phyloP scores from a whole-genome alignment of 2,329 filamentous ascomycete genomes.

The Pseudopyrenochaeta lycopersici region DNA sequence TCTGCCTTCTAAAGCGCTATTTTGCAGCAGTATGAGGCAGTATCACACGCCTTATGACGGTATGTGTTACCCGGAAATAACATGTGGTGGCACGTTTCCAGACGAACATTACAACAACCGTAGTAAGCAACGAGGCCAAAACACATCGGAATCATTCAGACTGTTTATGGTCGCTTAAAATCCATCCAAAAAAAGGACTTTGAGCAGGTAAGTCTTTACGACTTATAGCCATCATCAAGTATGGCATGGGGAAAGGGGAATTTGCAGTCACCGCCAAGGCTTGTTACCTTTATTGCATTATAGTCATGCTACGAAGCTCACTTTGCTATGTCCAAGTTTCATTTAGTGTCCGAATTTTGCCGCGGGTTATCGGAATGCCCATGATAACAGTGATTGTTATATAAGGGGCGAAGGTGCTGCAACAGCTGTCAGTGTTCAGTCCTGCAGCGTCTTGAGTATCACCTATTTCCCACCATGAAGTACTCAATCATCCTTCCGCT shows the following conservation, averaged over 20 bases:
- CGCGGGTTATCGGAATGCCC: conserved; percentile 25
- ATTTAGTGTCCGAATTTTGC: conserved; percentile 38
- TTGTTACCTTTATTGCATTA: conserved; percentile 38
- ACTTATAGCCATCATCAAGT: conserved; percentile 3
- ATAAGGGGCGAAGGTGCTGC: conserved; percentile 15
- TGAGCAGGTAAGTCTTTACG: neutral
- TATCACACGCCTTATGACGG: neutral
- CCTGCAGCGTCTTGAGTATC: conserved; percentile 12
- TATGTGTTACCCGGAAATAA: conserved; percentile 4
- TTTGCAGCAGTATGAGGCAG: neutral
- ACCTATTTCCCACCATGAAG: conserved; percentile 36
- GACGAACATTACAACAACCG: neutral
- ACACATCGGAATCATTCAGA: neutral
- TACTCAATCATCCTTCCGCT: conserved; percentile 41
- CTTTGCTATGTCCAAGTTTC: conserved; percentile 27
- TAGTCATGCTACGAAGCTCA: conserved; percentile 35
- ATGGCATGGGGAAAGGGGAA: conserved; percentile 10
- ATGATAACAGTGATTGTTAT: conserved; percentile 10
- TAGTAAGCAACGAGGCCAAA: neutral
- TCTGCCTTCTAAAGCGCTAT: neutral
- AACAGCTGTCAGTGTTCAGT: conserved; percentile 8
- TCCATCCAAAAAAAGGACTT: neutral
- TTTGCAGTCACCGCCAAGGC: conserved; percentile 28
- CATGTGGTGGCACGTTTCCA: neutral
- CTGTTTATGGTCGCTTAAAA: neutral